A percentile compares a stretch with the other conserved stretches of the same genome.
Conservation (phyloP, 1,284 basidiomycete genomes). For the Ganoderma lingzhi region DNA sequence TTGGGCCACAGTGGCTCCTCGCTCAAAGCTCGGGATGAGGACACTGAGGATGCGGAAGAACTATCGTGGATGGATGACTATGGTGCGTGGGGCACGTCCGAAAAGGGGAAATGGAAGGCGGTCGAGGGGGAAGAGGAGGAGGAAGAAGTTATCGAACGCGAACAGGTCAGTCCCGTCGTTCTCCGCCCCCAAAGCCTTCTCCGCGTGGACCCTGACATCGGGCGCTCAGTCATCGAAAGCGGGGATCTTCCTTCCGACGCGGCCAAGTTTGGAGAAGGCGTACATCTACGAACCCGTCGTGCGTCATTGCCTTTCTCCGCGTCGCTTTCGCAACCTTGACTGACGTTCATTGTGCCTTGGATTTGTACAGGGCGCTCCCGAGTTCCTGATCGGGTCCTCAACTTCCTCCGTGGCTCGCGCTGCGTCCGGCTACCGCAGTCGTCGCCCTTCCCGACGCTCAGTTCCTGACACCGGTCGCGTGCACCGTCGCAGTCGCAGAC, state of each 20-base stretch:
- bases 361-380: constrained; percentile 31
- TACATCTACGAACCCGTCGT: constrained; percentile 36
- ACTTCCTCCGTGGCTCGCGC: constrained; percentile 32
- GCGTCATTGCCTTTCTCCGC: constrained; percentile 15
- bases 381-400: constrained; percentile 37
- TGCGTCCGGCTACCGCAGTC: constrained; percentile 29
- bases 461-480: constrained; percentile 12
- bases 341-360: neutral
- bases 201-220: constrained; percentile 15
- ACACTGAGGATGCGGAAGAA: constrained; percentile 26
- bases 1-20: neutral
- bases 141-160: constrained; percentile 18
- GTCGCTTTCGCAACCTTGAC: constrained; percentile 7
- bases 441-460: neutral
- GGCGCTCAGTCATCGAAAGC: constrained; percentile 10
- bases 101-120: constrained; percentile 37
- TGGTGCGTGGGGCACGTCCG: constrained; percentile 35
- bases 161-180: constrained; percentile 22
- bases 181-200: neutral
- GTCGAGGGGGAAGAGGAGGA: constrained; percentile 18
- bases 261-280: constrained; percentile 21
- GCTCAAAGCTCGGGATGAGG: constrained; percentile 14
- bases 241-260: constrained; percentile 7
- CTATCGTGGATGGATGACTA: constrained; percentile 36
- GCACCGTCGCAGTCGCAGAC: constrained; percentile 27